Base-by-base conservation (phyloP, 2,329 filamentous ascomycete genomes). In the Calonectria montana region DNA sequence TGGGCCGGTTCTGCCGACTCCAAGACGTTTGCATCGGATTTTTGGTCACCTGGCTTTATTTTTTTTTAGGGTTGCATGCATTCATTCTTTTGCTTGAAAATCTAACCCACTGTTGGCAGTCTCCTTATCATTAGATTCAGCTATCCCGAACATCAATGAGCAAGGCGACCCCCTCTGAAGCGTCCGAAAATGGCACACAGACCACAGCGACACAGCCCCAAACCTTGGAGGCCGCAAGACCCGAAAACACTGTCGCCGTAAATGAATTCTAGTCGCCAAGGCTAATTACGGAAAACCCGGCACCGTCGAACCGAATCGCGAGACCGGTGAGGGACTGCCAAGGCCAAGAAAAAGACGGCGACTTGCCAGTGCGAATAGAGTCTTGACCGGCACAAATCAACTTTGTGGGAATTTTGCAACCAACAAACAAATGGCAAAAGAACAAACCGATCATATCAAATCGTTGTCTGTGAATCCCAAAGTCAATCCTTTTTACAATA, bases 251-350 rank as follows among this genome's bases (percentile, higher is more conserved):
- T 27, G 25, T 27, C 23, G 37, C 53, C 55, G 55, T 43, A 41
- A 35, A 57, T 63, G 45, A 43, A 68, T 35, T 21, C 25, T 10
- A 62, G 65, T 39, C 57, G 65, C 65, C 65, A 68, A 68, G 65
- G 57, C 65, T 47, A 62, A 59, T 48, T 31, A 39, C 65, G 65
- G 65, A 35, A 68, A 62, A 43, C 9, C 31, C 65, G 65, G 65
- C 65, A 68, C n/a, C 2, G 23, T n/a, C 25, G 35, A 21, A 62
- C 16, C 57, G 27, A 13, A 57, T 63, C 48, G 57, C 37, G 16
- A 23, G 31, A 21, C 5, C 21, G 31, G 53, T 39, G 53, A 59
- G 31, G 21, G 21, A 25, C 35, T 59, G 53, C 53, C 53, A 59
- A 59, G 53, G 53, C 53, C 13, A 59, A 35, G 31, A 35, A 35